phyloP scores from a whole-genome alignment of 148 eudicot genomes.

The Dysphania ambrosioides region DNA sequence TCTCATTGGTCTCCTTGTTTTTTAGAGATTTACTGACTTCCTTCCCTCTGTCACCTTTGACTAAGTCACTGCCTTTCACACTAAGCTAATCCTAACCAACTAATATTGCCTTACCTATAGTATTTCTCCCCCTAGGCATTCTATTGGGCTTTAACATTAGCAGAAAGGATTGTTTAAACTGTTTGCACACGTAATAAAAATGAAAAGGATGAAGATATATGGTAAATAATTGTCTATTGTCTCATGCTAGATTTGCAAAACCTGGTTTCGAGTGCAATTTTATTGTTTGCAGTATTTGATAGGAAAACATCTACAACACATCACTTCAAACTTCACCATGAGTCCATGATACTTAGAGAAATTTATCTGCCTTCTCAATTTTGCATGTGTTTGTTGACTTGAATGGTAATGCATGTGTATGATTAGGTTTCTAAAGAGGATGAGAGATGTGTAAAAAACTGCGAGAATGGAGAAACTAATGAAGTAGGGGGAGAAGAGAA shows the following conservation, averaged over 20 bases:
- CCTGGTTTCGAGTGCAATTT: too few relatives aligned
- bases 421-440: constrained; percentile 29
- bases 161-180: too few relatives aligned
- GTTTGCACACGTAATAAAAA: too few relatives aligned
- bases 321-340: neutral
- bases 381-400: constrained; percentile 12
- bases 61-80: too few relatives aligned
- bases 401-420: constrained; percentile 10
- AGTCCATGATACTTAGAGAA: neutral
- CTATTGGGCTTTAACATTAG: too few relatives aligned
- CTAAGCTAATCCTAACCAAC: too few relatives aligned
- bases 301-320: neutral
- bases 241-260: neutral
- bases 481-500: constrained; percentile 18
- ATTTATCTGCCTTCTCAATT: neutral
- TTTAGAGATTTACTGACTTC: too few relatives aligned
- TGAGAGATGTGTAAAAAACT: constrained; percentile 20
- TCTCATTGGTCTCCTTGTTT: too few relatives aligned
- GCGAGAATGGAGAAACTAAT: constrained; percentile 9
- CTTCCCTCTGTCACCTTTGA: too few relatives aligned
- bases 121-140: too few relatives aligned
- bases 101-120: too few relatives aligned
- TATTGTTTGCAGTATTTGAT: neutral
- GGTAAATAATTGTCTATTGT: neutral
- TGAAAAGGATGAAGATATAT: neutral